Evolutionary conservation across 1,139 yeast genomes (phyloP).

Genomic region (Suhomyces anneliseae): DNA sequence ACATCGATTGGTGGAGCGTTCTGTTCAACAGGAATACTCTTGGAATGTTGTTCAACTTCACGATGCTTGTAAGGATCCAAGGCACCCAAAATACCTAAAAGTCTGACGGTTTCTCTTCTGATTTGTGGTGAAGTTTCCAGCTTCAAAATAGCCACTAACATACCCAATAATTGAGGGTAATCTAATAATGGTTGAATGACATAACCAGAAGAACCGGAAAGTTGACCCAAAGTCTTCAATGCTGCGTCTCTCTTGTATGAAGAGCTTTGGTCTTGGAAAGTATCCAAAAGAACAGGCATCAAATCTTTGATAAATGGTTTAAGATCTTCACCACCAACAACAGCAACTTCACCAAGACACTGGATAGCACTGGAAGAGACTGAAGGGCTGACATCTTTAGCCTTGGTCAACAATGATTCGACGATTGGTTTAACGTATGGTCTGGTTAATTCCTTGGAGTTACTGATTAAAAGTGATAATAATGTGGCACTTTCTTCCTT

Average conservation of each 20-base stretch:
- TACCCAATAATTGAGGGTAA: constrained; percentile 84
- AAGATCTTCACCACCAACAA: constrained; percentile 87
- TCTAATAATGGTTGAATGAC: constrained; percentile 92
- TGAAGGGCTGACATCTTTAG: constrained; percentile 68
- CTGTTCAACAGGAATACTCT: constrained; percentile 66
- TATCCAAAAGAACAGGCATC: constrained; percentile 85
- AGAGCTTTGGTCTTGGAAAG: constrained; percentile 90
- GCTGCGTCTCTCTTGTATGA: constrained; percentile 88
- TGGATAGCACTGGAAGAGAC: constrained; percentile 84
- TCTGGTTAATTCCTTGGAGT: constrained; percentile 76
- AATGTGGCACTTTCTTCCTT: constrained; percentile 87
- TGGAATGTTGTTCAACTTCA: constrained; percentile 78
- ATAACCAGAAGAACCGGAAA: constrained; percentile 89
- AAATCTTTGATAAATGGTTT: constrained; percentile 67
- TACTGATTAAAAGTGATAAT: constrained; percentile 69
- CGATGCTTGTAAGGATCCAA: constrained; percentile 94
- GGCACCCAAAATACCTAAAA: constrained; percentile 93
- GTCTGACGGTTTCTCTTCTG: constrained; percentile 82
- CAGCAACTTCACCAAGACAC: constrained; percentile 88
- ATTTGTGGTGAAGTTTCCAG: constrained; percentile 74
- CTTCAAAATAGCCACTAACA: constrained; percentile 76
- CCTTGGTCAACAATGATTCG: constrained; percentile 76
- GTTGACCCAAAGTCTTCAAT: constrained; percentile 79
- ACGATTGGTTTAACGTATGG: constrained; percentile 91
- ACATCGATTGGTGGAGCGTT: constrained; percentile 90